These are phyloP conservation scores for Venturiaceae sp. DNA, from an alignment of 2,329 filamentous ascomycete genomes.

Conservation along the genomic window DNA sequence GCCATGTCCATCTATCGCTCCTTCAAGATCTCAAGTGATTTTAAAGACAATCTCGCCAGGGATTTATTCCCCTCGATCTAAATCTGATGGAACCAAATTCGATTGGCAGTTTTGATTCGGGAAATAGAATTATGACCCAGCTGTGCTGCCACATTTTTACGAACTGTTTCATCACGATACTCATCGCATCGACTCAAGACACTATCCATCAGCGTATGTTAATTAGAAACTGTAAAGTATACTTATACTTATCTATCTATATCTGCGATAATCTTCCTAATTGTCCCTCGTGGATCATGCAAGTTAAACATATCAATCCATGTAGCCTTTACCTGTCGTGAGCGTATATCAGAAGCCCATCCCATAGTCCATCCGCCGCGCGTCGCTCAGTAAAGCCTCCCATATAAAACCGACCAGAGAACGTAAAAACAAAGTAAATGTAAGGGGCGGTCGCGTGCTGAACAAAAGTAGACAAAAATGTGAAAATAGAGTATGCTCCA, in stretches of 20 bases:
- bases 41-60: too few species aligned
- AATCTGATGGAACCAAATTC: too few species aligned
- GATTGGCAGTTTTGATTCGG: too few species aligned
- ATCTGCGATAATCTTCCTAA: not conserved
- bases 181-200: not conserved
- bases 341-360: not conserved
- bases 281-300: not conserved
- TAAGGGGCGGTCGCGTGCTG: not conserved
- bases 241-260: not conserved
- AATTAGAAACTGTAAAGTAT: not conserved
- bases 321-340: not conserved
- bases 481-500: not conserved
- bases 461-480: not conserved
- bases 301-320: not conserved
- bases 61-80: too few species aligned
- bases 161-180: not conserved
- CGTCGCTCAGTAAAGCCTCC: not conserved
- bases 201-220: not conserved
- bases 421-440: too few species aligned
- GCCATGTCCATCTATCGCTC: too few species aligned
- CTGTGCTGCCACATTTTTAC: too few species aligned
- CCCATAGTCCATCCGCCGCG: not conserved
- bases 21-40: too few species aligned
- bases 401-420: not conserved
- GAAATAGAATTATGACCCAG: too few species aligned